phyloP scores from a whole-genome alignment of 139 green algal species.

The Gonium pectorale region DNA sequence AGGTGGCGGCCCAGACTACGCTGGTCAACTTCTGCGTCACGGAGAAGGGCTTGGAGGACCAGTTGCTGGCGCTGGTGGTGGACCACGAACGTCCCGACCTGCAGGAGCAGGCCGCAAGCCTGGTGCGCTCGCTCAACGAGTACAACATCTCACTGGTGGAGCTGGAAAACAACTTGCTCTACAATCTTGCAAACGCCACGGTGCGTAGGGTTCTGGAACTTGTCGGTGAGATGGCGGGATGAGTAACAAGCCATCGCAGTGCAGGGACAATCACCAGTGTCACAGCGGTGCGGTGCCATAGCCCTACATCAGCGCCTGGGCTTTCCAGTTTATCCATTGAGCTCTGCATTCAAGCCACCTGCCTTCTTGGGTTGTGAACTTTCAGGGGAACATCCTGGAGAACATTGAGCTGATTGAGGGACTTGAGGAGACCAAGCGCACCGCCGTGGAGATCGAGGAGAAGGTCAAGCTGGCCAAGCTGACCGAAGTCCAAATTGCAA shows the following conservation, averaged over 20 bases:
- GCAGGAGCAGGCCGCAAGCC: slow-evolving; percentile 88
- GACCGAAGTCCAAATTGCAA: slow-evolving; percentile 81
- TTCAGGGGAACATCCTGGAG: slow-evolving; percentile 94
- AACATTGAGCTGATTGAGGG: slow-evolving; percentile 90
- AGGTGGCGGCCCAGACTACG: slow-evolving; percentile 85
- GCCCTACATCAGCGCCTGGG: too few relatives aligned
- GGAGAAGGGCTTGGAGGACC: slow-evolving; percentile 84
- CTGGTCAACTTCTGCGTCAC: slow-evolving; percentile 93
- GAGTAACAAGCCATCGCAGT: too few relatives aligned
- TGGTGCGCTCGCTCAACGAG: slow-evolving; percentile 91
- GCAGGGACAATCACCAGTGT: too few relatives aligned
- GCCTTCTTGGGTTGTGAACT: too few relatives aligned
- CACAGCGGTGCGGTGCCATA: slow-evolving; percentile 67
- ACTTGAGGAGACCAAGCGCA: slow-evolving; percentile 87
- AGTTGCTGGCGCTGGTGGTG: slow-evolving; percentile 90
- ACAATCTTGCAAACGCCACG: slow-evolving; percentile 88
- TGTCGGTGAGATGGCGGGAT: too few relatives aligned
- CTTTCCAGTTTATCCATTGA: too few relatives aligned
- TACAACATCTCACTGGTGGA: slow-evolving; percentile 94
- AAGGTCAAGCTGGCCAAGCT: slow-evolving; percentile 84
- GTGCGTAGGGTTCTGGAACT: slow-evolving; percentile 92
- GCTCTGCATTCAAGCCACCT: too few relatives aligned
- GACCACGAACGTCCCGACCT: slow-evolving; percentile 91
- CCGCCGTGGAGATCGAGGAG: slow-evolving; percentile 84
- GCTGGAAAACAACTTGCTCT: slow-evolving; percentile 84